Evolutionary conservation across 148 eudicot species (phyloP).

Genomic region (Diospyros kaki): DNA sequence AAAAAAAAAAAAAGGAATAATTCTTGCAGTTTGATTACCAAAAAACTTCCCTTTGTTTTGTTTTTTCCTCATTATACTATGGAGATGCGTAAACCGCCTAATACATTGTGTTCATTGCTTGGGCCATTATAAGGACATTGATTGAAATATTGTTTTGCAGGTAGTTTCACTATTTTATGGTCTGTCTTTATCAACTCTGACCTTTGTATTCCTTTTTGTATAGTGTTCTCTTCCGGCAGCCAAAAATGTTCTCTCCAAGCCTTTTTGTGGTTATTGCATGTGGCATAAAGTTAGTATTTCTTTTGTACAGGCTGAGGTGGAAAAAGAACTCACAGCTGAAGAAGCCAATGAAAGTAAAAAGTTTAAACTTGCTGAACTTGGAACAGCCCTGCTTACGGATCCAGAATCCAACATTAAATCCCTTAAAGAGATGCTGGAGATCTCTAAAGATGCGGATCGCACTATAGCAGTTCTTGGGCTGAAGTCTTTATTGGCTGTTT

Average conservation of each 20-base stretch:
- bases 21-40: background rate
- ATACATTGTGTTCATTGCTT: background rate
- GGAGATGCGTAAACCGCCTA: background rate
- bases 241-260: background rate
- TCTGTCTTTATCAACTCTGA: background rate
- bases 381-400: constrained; percentile 71
- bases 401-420: constrained; percentile 75
- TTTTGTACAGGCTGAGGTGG: constrained; percentile 68
- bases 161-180: background rate
- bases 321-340: constrained; percentile 68
- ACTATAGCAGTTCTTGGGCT: constrained; percentile 55
- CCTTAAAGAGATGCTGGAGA: constrained; percentile 70
- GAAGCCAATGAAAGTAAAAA: constrained; percentile 61
- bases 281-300: background rate
- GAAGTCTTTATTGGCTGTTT: constrained; percentile 74
- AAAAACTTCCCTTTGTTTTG: background rate
- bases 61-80: background rate
- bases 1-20: too few relatives aligned
- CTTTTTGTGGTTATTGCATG: background rate
- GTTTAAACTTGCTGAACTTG: constrained; percentile 78
- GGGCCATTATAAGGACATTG: background rate
- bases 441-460: constrained; percentile 63
- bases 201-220: background rate
- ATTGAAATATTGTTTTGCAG: background rate
- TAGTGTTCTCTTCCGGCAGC: background rate